Percentiles rank a stretch among this genome's conserved stretches.
Conservation (phyloP, 2,329 filamentous ascomycete species). For the Pyrenophora graminea region DNA sequence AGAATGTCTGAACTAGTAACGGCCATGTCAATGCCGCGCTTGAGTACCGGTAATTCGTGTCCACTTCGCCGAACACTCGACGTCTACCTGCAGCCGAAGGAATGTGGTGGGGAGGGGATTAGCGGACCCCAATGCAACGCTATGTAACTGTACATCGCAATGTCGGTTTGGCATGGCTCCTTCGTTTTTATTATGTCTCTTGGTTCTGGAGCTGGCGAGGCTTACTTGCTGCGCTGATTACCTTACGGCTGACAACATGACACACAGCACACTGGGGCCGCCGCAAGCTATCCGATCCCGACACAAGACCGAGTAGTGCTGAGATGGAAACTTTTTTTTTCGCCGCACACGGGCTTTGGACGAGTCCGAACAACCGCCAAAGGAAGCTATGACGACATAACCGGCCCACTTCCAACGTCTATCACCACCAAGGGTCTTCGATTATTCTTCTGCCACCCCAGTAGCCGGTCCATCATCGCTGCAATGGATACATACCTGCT, state of each 20-base stretch:
- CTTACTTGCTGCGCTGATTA: not conserved
- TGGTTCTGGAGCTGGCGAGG: not conserved
- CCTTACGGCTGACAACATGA: slow-evolving; percentile 1
- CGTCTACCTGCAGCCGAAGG: slow-evolving; percentile 2
- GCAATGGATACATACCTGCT: too few relatives aligned
- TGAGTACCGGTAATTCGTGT: slow-evolving; percentile 1
- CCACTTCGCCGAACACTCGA: slow-evolving; percentile 5
- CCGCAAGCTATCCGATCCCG: not conserved
- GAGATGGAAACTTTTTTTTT: too few relatives aligned
- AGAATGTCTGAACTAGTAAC: slow-evolving; percentile 3
- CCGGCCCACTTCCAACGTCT: slow-evolving; percentile 9
- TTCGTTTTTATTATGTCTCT: not conserved
- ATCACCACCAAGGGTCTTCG: slow-evolving; percentile 7
- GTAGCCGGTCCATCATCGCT: too few relatives aligned
- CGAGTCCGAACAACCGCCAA: not conserved
- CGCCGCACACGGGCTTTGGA: too few relatives aligned
- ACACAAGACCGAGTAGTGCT: too few relatives aligned
- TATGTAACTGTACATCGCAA: slow-evolving; percentile 6
- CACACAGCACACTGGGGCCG: slow-evolving; percentile 2
- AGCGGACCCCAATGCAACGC: not conserved
- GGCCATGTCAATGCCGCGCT: slow-evolving; percentile 1
- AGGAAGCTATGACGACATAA: slow-evolving; percentile 16
- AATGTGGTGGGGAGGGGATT: not conserved
- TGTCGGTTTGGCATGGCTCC: slow-evolving; percentile 1
- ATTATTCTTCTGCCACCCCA: too few relatives aligned